Percentiles rank a stretch among this genome's conserved stretches.
These are phyloP conservation scores for Crucihimalaya himalaica DNA, from an alignment of 345 rosid genomes.

Conservation along the genomic window DNA sequence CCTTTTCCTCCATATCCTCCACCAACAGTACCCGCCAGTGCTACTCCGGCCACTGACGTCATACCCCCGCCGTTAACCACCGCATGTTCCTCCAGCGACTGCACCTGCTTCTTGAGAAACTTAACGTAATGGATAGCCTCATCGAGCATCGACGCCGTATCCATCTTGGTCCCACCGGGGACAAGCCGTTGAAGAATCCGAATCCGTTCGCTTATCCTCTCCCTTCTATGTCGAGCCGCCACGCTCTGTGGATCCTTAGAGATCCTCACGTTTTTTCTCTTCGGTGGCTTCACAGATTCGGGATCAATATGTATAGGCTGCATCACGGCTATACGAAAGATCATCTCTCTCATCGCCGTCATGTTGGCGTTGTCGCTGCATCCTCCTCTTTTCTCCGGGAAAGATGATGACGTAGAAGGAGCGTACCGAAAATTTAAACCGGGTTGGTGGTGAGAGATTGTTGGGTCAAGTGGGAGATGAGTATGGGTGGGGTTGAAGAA, in stretches of 20 bases:
- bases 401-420: slow-evolving; percentile 26
- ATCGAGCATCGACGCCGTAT: slow-evolving; percentile 90
- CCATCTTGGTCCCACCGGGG: slow-evolving; percentile 95
- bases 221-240: slow-evolving; percentile 91
- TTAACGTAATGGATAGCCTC: slow-evolving; percentile 96
- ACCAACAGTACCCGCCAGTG: slow-evolving; percentile 31
- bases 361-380: slow-evolving; percentile 39
- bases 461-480: slow-evolving; percentile 36
- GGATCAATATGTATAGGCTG: slow-evolving; percentile 88
- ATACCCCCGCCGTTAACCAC: slow-evolving; percentile 48
- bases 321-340: slow-evolving; percentile 88
- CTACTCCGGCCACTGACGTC: slow-evolving; percentile 6
- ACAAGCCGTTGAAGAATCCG: slow-evolving; percentile 88
- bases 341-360: slow-evolving; percentile 84
- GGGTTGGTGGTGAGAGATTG: slow-evolving; percentile 36
- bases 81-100: slow-evolving; percentile 66
- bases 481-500: slow-evolving; percentile 32
- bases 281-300: slow-evolving; percentile 81
- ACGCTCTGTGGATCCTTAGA: slow-evolving; percentile 96
- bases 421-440: slow-evolving; percentile 31
- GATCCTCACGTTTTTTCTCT: slow-evolving; percentile 80
- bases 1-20: slow-evolving; percentile 50
- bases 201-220: slow-evolving; percentile 82
- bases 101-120: slow-evolving; percentile 86
- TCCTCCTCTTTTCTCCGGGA: slow-evolving; percentile 23